Base-by-base conservation (phyloP, 306 rosid genomes). In the Fragaria iinumae region DNA sequence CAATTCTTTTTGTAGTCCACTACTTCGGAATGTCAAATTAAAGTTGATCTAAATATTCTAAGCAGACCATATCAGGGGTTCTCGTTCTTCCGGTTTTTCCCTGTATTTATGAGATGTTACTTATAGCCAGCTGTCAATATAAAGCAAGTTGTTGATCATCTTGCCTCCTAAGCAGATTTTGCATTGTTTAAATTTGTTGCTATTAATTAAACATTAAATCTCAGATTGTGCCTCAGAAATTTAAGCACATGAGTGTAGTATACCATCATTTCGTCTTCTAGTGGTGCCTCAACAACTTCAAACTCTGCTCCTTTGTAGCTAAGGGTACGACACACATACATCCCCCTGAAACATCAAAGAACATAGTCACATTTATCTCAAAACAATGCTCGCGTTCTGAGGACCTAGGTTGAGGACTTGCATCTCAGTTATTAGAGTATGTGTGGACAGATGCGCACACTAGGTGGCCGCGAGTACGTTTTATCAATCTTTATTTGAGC, bases 241-340 rank as follows among this genome's bases (percentile, higher is more conserved):
- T 34, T 79, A 66, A 75, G 59, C 80, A 77, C 41, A 59, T 81
- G 74, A 79, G 69, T 77, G 75, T 56, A 75, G 25, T 80, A 75
- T 90, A 95, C 99, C 99, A 87, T 89, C 99, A 95, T 95, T 78
- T 91, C 85, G 70, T 88, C 91, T 86, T 95, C 99, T 82, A 95
- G 83, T 27, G 92, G 91, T 68, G 96, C 97, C 79, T 95, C 97
- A 65, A 89, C 82, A 81, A 92, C 96, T 80, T 92, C 99, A 85
- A 95, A 95, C 82, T 95, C 97, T 12, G 78, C 89, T 83, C 97
- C 99, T 75, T 84, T 81, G 77, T 95, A 95, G 90, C 99, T 92
- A 76, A 95, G 97, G 25, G 97, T 95, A 71, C 99, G 97, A 64
- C 97, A 95, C 63, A 92, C 85, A 77, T 95, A 95, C 99, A 95